A percentile compares a stretch with the other conserved stretches of the same genome.
These are phyloP conservation scores for Neodidymelliopsis sp. DNA, from an alignment of 2,329 filamentous ascomycete genomes.

Conservation along the genomic window DNA sequence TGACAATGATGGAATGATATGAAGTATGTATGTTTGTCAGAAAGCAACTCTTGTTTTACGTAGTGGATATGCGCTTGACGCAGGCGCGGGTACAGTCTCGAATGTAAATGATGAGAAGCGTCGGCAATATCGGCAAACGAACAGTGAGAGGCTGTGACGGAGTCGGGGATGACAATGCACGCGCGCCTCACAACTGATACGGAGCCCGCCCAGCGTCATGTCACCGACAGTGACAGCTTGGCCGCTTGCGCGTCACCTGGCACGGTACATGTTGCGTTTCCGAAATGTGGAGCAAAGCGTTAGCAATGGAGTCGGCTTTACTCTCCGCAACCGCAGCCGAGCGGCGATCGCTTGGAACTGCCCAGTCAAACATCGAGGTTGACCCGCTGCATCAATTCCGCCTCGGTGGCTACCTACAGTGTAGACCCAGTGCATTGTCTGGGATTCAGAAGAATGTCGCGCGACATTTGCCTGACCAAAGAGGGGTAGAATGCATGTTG, in stretches of 20 bases:
- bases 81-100: not conserved
- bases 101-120: conserved; percentile 6
- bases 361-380: conserved; percentile 7
- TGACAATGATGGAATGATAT: not conserved
- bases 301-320: conserved; percentile 3
- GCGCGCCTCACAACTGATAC: conserved; percentile 5
- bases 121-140: conserved; percentile 4
- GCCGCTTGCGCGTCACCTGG: conserved; percentile 21
- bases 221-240: conserved; percentile 18
- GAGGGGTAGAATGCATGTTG: not conserved
- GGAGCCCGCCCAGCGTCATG: conserved; percentile 5
- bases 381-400: conserved; percentile 1
- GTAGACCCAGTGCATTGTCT: no score
- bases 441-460: not conserved
- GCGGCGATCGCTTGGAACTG: conserved; percentile 13
- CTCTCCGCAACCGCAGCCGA: conserved; percentile 17
- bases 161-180: conserved; percentile 1
- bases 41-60: not conserved
- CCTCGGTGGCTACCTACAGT: not conserved
- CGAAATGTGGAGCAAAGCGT: conserved; percentile 20
- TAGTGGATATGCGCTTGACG: not conserved
- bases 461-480: not conserved
- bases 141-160: conserved; percentile 8
- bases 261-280: conserved; percentile 19
- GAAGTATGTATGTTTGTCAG: not conserved